These are phyloP conservation scores for Acanthamoeba lugdunensis DNA, from an alignment of 208 protist species.

Conservation along the genomic window DNA sequence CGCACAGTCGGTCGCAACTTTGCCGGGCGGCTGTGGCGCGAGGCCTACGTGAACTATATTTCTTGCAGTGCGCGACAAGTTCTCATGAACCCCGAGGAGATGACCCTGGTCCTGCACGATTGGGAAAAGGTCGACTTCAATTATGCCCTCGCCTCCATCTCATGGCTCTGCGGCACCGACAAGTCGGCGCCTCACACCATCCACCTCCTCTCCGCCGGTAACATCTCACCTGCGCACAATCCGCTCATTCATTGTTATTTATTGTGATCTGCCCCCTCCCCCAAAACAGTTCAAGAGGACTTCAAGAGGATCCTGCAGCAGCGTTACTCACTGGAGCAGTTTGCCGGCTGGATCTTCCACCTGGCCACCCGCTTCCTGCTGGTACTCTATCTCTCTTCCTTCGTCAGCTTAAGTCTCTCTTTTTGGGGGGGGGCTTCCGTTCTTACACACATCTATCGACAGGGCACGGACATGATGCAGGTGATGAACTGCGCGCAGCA, in stretches of 20 bases:
- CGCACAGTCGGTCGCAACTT: constrained; percentile 21
- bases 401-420: too few relatives aligned
- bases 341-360: constrained; percentile 19
- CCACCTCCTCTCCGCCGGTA: background rate
- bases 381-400: background rate
- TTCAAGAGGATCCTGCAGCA: constrained; percentile 53
- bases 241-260: too few relatives aligned
- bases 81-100: background rate
- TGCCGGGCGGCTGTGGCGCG: constrained; percentile 2
- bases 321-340: constrained; percentile 60
- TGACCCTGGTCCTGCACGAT: constrained; percentile 28
- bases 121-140: constrained; percentile 43
- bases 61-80: background rate
- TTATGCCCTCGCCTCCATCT: background rate
- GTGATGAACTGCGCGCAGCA: constrained; percentile 37
- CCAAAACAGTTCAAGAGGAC: background rate
- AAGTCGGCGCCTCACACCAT: background rate
- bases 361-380: background rate
- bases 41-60: constrained; percentile 57
- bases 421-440: too few relatives aligned
- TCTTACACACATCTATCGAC: background rate
- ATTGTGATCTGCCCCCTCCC: background rate
- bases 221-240: too few relatives aligned
- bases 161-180: constrained; percentile 1
- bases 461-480: constrained; percentile 39